Evolutionary conservation across 2,329 filamentous ascomycete species (phyloP).

Genomic region (Cladophialophora bantiana): DNA sequence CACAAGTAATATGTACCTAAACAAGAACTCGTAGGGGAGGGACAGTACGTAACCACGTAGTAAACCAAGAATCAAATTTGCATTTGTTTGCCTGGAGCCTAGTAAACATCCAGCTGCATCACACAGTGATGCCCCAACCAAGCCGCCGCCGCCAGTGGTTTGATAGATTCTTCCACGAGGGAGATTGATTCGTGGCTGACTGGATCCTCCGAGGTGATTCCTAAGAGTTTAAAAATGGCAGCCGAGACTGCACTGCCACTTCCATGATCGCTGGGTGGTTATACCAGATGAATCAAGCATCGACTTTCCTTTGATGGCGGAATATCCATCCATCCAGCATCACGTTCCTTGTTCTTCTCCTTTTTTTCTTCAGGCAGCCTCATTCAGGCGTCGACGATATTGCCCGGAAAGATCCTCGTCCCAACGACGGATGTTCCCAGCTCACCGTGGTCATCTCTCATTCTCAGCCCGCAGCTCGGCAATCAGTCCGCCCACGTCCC

Average conservation of each 20-base stretch:
- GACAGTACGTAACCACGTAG: too few species aligned
- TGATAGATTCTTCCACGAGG: constrained; percentile 5
- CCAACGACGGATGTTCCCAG: too few species aligned
- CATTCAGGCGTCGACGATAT: neutral
- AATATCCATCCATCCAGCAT: constrained; percentile 1
- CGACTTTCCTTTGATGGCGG: neutral
- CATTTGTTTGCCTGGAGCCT: neutral
- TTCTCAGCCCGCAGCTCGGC: constrained; percentile 86
- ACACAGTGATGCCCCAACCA: neutral
- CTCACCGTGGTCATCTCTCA: constrained; percentile 64
- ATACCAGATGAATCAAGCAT: neutral
- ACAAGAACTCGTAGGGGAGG: too few species aligned
- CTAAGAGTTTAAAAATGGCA: constrained; percentile 25
- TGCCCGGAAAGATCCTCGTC: neutral
- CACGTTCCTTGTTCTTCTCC: neutral
- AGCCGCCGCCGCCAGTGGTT: constrained; percentile 2
- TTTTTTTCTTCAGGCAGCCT: neutral
- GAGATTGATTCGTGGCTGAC: constrained; percentile 1
- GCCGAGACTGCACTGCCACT: constrained; percentile 24
- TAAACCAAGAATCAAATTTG: neutral
- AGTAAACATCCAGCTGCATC: neutral
- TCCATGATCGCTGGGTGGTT: constrained; percentile 8
- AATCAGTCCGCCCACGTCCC: constrained; percentile 78
- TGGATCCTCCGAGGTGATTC: constrained; percentile 6
- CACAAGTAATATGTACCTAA: neutral